Conservation (phyloP, 176 grass and related monocot genomes). For the Eragrostis nindensis region DNA sequence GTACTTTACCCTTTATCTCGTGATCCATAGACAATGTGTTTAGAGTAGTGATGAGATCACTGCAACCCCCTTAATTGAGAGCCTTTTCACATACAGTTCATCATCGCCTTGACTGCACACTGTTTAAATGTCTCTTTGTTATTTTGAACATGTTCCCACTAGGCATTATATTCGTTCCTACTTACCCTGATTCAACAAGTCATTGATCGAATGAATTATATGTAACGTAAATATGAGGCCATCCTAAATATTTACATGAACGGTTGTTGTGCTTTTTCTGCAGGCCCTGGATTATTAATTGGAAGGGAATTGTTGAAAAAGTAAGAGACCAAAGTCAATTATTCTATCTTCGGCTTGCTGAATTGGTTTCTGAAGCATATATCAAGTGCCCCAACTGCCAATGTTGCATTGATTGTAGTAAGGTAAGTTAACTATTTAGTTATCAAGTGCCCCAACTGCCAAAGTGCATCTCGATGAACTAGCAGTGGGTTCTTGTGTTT, state of each 20-base stretch:
- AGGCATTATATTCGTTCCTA: not conserved
- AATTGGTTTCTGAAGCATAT: conserved; percentile 45
- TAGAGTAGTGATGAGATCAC: not conserved
- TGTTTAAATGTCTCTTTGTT: not conserved
- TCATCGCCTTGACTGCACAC: not conserved
- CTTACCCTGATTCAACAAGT: not conserved
- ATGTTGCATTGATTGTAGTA: conserved; percentile 49
- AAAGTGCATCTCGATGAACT: not conserved
- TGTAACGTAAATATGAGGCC: not conserved
- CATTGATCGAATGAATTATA: not conserved
- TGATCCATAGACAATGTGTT: not conserved
- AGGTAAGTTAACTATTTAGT: conserved; percentile 53
- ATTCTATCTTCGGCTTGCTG: conserved; percentile 40
- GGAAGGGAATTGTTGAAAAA: conserved; percentile 52
- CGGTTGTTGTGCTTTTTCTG: conserved; percentile 16
- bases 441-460: not conserved
- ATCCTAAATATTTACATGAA: not conserved
- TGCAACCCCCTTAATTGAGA: not conserved
- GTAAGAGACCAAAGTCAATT: conserved; percentile 48
- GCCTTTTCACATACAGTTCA: not conserved
- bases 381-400: conserved; percentile 70
- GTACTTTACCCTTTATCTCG: not conserved
- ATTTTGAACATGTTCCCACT: not conserved
- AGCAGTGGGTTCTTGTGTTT: not conserved
- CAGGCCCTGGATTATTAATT: conserved; percentile 73